Evolutionary conservation across 2,329 filamentous ascomycete genomes (phyloP).

Genomic region (Pseudogymnoascus sp.): DNA sequence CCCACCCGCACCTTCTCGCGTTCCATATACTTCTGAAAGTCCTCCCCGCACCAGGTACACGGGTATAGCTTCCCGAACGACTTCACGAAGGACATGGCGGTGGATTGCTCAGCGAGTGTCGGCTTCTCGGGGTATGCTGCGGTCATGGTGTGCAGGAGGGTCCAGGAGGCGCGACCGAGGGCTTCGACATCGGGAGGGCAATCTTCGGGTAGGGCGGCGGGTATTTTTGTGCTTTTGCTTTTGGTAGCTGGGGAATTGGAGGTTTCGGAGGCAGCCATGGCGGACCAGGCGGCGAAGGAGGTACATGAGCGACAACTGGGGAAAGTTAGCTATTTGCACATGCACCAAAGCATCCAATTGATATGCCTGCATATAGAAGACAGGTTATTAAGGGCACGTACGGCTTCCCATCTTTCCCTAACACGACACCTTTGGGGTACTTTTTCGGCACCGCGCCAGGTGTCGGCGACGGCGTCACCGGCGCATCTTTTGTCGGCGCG

Average conservation of each 20-base stretch:
- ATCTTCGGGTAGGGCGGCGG: conserved; percentile 44
- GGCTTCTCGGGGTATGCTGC: conserved; percentile 73
- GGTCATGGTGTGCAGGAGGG: conserved; percentile 82
- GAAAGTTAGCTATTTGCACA: conserved; percentile 20
- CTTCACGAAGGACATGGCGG: conserved; percentile 68
- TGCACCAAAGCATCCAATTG: conserved; percentile 3
- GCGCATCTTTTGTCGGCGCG: conserved; percentile 21
- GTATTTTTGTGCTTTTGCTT: conserved; percentile 28
- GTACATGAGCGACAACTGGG: conserved; percentile 63
- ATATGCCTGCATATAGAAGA: background rate
- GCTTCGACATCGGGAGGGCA: conserved; percentile 86
- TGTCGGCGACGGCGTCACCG: conserved; percentile 17
- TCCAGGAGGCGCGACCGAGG: conserved; percentile 86
- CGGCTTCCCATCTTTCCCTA: conserved; percentile 80
- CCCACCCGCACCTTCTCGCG: conserved; percentile 49
- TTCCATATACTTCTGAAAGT: conserved; percentile 76
- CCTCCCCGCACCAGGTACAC: conserved; percentile 90
- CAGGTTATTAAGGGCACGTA: conserved; percentile 35
- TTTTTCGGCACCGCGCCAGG: conserved; percentile 31
- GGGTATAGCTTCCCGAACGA: conserved; percentile 84
- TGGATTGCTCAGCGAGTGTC: conserved; percentile 57
- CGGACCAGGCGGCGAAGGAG: conserved; percentile 41
- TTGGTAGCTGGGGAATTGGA: conserved; percentile 33
- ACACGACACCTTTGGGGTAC: conserved; percentile 61
- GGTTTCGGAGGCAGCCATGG: conserved; percentile 38